Conservation (phyloP, 192 early-diverging fungal genomes). For the Backusella macrospora region DNA sequence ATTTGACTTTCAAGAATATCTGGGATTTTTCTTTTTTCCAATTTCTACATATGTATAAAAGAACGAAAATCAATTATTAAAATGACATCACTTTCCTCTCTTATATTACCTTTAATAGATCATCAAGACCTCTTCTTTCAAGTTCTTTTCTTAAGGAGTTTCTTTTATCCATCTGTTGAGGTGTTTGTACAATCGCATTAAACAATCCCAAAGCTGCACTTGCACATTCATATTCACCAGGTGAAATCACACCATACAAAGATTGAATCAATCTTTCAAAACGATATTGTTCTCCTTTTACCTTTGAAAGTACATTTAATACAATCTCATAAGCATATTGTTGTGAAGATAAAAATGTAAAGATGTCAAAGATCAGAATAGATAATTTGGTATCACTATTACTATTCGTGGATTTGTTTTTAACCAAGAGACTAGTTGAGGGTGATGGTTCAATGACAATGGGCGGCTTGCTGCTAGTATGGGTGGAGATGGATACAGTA, state of each 20-base stretch:
- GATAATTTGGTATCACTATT: not conserved
- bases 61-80: too few species aligned
- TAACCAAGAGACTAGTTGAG: not conserved
- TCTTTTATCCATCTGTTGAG: constrained; percentile 43
- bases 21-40: constrained; percentile 7
- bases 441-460: constrained; percentile 17
- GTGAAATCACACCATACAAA: constrained; percentile 18
- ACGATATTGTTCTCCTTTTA: constrained; percentile 54
- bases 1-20: constrained; percentile 39
- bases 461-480: not conserved
- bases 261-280: constrained; percentile 54
- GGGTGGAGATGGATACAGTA: not conserved
- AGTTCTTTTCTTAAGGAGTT: constrained; percentile 51
- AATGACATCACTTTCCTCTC: too few species aligned
- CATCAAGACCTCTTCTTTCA: constrained; percentile 50
- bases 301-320: constrained; percentile 48
- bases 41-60: not conserved
- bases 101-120: constrained; percentile 46
- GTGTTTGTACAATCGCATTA: constrained; percentile 49
- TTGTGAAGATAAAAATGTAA: constrained; percentile 49
- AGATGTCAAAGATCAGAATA: constrained; percentile 35
- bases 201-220: constrained; percentile 47
- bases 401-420: not conserved
- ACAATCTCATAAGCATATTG: constrained; percentile 47
- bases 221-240: constrained; percentile 47